Evolutionary conservation across 805 yeast species (phyloP).

Genomic region (Kluyveromyces aestuarii): DNA sequence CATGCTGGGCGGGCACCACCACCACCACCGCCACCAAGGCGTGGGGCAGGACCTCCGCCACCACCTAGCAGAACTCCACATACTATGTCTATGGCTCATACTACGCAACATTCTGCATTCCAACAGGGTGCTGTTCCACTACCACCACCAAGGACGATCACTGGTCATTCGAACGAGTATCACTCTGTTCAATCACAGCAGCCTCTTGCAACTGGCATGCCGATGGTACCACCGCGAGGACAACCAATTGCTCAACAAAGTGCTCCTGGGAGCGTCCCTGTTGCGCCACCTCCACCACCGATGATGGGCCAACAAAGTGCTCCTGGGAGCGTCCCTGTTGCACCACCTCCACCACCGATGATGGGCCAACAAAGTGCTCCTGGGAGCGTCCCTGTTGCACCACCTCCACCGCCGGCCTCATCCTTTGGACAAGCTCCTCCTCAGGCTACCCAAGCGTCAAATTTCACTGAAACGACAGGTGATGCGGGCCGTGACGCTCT

Average conservation of each 20-base stretch:
- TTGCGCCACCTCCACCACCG: conserved; percentile 7
- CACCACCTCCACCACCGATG: conserved; percentile 6
- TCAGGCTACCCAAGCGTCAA: not conserved
- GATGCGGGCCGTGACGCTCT: conserved; percentile 71
- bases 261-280: not conserved
- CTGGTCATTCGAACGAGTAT: conserved; percentile 5
- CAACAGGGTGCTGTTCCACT: conserved; percentile 26
- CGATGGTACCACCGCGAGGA: not conserved
- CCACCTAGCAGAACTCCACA: conserved; percentile 14
- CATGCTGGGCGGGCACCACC: conserved; percentile 11
- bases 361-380: not conserved
- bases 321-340: conserved; percentile 1
- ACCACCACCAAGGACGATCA: conserved; percentile 16
- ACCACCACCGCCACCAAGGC: conserved; percentile 19
- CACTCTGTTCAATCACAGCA: conserved; percentile 6
- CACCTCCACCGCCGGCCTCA: conserved; percentile 7
- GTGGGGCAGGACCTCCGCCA: conserved; percentile 16
- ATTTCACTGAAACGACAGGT: conserved; percentile 25
- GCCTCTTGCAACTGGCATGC: not conserved
- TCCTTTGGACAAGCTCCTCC: conserved; percentile 1
- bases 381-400: conserved; percentile 1
- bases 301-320: not conserved
- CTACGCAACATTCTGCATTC: conserved; percentile 4
- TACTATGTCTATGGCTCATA: conserved; percentile 6
- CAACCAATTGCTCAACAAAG: not conserved